phyloP scores from a whole-genome alignment of 352 stramenopile species.

The Phytophthora tentaculata region DNA sequence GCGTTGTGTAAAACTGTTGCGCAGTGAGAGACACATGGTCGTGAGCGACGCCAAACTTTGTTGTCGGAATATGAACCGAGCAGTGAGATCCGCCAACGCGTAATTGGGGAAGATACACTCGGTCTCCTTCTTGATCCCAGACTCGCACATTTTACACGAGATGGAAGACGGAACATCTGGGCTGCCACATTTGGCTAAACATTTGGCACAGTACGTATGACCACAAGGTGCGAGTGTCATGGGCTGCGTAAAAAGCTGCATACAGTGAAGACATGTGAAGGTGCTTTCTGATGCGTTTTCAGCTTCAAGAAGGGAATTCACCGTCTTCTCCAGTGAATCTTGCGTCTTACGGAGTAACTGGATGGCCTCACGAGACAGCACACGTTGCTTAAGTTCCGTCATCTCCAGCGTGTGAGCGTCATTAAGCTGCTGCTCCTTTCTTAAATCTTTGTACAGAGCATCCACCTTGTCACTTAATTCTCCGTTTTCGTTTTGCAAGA shows the following conservation, averaged over 20 bases:
- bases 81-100: constrained; percentile 71
- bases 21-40: constrained; percentile 73
- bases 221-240: constrained; percentile 76
- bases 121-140: constrained; percentile 27
- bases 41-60: constrained; percentile 70
- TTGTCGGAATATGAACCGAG: constrained; percentile 77
- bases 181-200: constrained; percentile 50
- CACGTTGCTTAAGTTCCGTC: constrained; percentile 50
- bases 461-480: constrained; percentile 56
- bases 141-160: constrained; percentile 58
- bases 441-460: constrained; percentile 42
- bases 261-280: constrained; percentile 79
- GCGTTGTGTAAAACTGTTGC: constrained; percentile 60
- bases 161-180: constrained; percentile 51
- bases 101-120: constrained; percentile 75
- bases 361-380: constrained; percentile 59
- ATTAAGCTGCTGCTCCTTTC: constrained; percentile 50
- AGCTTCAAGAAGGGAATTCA: constrained; percentile 68
- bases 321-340: constrained; percentile 70
- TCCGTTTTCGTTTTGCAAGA: constrained; percentile 73
- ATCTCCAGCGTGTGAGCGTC: constrained; percentile 48
- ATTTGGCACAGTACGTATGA: constrained; percentile 73
- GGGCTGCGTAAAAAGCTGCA: constrained; percentile 65
- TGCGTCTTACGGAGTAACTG: constrained; percentile 63
- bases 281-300: constrained; percentile 77